Conservation (phyloP, 805 yeast genomes). For the Candida tammaniensis region DNA sequence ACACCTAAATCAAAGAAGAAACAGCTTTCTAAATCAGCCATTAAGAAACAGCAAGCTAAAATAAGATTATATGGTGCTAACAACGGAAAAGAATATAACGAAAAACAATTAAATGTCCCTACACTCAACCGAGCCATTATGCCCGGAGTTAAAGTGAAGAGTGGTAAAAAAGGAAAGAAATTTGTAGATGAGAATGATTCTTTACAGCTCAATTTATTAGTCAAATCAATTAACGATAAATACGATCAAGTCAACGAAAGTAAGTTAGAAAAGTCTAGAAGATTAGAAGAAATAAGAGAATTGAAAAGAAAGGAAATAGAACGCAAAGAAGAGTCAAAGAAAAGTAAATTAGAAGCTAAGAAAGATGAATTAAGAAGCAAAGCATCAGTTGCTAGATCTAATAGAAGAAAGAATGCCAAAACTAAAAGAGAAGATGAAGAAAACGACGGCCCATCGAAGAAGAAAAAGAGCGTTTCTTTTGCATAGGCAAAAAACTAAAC, state of each 20-base stretch:
- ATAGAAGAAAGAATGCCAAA: conserved; percentile 60
- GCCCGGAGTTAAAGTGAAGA: conserved; percentile 75
- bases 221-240: conserved; percentile 78
- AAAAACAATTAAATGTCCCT: conserved; percentile 78
- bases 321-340: conserved; percentile 70
- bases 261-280: conserved; percentile 83
- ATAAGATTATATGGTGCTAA: conserved; percentile 68
- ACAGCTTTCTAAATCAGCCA: conserved; percentile 47
- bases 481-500: conserved; percentile 18
- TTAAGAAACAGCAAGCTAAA: conserved; percentile 65
- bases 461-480: conserved; percentile 38
- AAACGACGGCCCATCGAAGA: conserved; percentile 16
- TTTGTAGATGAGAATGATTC: conserved; percentile 71
- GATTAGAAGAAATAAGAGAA: conserved; percentile 87
- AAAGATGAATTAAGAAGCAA: conserved; percentile 73
- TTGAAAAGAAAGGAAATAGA: conserved; percentile 85
- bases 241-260: conserved; percentile 79
- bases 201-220: conserved; percentile 60
- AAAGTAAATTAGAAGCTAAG: conserved; percentile 67
- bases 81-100: conserved; percentile 57
- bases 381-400: conserved; percentile 65
- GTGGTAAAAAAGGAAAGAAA: conserved; percentile 86
- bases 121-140: conserved; percentile 74
- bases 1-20: conserved; percentile 56
- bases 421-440: conserved; percentile 20